Evolutionary conservation across 129 eudicot species (phyloP).

Genomic region (Artemisia argyi): DNA sequence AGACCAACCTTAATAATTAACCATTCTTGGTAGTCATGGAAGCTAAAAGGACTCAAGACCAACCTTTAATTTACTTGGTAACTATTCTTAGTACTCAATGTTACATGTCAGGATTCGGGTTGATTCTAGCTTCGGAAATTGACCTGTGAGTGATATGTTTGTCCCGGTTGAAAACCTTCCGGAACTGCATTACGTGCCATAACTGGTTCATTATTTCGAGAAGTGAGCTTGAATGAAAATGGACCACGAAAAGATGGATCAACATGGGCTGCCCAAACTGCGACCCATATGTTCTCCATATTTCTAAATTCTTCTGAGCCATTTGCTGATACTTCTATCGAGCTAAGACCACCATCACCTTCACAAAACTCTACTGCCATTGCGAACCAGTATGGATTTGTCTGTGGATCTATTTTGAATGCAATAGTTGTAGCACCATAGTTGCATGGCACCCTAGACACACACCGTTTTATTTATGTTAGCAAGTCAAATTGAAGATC

Average conservation of each 20-base stretch:
- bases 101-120: constrained; percentile 14
- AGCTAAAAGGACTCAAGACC: neutral
- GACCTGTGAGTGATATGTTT: constrained; percentile 40
- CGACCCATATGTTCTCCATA: constrained; percentile 59
- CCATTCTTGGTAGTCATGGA: neutral
- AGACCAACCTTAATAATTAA: constrained; percentile 1
- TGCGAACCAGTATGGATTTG: constrained; percentile 52
- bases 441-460: constrained; percentile 41
- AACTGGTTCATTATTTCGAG: constrained; percentile 18
- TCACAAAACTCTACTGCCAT: constrained; percentile 41
- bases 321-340: constrained; percentile 33
- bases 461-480: constrained; percentile 6
- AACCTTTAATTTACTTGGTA: neutral
- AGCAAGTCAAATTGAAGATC: neutral
- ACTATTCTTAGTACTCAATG: constrained; percentile 7
- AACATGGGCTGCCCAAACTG: constrained; percentile 47
- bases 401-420: constrained; percentile 41
- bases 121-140: constrained; percentile 39
- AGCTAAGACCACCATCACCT: constrained; percentile 43
- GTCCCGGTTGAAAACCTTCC: constrained; percentile 35
- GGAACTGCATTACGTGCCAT: constrained; percentile 48
- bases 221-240: constrained; percentile 36
- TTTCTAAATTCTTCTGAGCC: constrained; percentile 24
- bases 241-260: constrained; percentile 39
- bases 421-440: constrained; percentile 38